phyloP scores from a whole-genome alignment of 805 yeast species.

The Metschnikowia kofuensis region DNA sequence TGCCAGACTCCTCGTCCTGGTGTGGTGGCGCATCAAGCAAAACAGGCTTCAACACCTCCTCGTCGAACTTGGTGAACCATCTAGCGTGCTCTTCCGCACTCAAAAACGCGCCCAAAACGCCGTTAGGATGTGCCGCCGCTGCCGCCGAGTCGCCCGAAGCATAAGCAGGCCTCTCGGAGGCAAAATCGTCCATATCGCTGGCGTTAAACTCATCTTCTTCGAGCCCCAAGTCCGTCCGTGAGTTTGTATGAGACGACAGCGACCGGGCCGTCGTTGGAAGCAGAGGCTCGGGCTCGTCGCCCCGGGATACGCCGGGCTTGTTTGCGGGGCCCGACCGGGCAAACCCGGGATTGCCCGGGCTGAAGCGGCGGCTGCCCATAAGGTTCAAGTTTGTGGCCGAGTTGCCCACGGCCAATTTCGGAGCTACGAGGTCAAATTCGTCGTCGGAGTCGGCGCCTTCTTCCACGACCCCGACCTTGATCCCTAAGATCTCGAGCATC shows the following conservation, averaged over 20 bases:
- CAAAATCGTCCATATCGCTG: conserved; percentile 40
- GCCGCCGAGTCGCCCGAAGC: conserved; percentile 2
- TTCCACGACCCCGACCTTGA: conserved; percentile 85
- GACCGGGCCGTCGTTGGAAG: conserved; percentile 1
- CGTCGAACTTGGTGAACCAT: conserved; percentile 94
- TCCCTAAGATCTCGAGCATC: conserved; percentile 92
- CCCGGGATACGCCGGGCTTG: neutral
- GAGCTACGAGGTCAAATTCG: conserved; percentile 89
- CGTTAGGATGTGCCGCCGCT: conserved; percentile 15
- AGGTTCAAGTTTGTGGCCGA: conserved; percentile 10
- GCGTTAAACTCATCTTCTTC: conserved; percentile 26
- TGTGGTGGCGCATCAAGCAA: conserved; percentile 60
- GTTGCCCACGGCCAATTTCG: conserved; percentile 34
- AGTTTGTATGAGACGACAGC: conserved; percentile 12
- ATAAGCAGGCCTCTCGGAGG: conserved; percentile 10
- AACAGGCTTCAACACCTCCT: conserved; percentile 89
- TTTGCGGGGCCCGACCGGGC: conserved; percentile 8
- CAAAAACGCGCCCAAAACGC: conserved; percentile 40
- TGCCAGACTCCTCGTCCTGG: conserved; percentile 9
- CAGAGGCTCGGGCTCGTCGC: neutral
- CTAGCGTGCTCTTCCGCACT: conserved; percentile 71
- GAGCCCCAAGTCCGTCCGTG: conserved; percentile 19
- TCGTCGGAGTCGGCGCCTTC: conserved; percentile 78
- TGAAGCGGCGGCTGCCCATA: conserved; percentile 26
- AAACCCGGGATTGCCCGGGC: conserved; percentile 14